Conservation (phyloP, 306 rosid genomes). For the Acacia melanoxylon region DNA sequence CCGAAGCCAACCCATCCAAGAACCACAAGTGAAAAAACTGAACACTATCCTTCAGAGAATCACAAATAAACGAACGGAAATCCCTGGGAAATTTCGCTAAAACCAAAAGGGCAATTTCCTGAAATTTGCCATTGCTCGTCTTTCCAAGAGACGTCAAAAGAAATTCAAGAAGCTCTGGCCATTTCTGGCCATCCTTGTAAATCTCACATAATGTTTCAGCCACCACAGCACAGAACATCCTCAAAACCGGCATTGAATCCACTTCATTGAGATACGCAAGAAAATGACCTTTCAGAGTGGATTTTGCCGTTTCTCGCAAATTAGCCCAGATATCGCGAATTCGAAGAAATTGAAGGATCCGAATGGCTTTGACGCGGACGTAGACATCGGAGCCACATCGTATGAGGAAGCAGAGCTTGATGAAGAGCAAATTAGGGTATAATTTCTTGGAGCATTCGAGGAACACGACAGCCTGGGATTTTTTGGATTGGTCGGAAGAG, state of each 20-base stretch:
- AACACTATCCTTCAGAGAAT: neutral
- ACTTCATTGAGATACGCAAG: constrained; percentile 27
- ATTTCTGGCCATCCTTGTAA: constrained; percentile 5
- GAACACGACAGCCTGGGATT: constrained; percentile 28
- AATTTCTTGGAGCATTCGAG: constrained; percentile 38
- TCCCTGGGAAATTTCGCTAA: constrained; percentile 22
- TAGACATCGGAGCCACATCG: neutral
- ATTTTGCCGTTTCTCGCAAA: neutral
- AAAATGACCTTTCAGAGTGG: constrained; percentile 31
- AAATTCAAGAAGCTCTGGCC: constrained; percentile 36
- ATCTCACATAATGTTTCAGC: constrained; percentile 28
- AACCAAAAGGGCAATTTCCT: constrained; percentile 26
- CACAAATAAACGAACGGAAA: neutral
- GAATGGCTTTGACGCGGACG: constrained; percentile 39
- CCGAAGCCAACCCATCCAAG: constrained; percentile 7
- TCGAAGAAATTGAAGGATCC: constrained; percentile 18
- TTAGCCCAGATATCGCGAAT: constrained; percentile 29
- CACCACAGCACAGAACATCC: constrained; percentile 16
- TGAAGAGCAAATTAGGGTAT: constrained; percentile 42
- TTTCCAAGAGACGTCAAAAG: neutral
- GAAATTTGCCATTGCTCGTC: constrained; percentile 7
- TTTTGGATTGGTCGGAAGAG: constrained; percentile 1
- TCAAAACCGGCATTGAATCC: constrained; percentile 31
- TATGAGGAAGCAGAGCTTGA: constrained; percentile 40
- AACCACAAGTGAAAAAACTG: constrained; percentile 12